Evolutionary conservation across 1,139 yeast genomes (phyloP), one percentile per base, ranked within the genome.

Genomic region (Scheffersomyces cryptocercus): DNA sequence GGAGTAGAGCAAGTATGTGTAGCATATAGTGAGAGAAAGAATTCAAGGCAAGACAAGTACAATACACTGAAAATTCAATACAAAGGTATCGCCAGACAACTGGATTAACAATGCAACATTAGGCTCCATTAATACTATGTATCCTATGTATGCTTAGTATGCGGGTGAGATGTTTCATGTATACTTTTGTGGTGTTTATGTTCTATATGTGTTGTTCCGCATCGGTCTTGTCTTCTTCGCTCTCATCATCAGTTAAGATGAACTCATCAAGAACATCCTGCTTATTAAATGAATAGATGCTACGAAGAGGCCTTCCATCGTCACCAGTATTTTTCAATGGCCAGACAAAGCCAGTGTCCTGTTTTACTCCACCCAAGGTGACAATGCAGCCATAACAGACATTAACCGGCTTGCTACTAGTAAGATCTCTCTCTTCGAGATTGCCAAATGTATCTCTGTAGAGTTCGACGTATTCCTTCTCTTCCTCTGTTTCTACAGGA

Each of bases 341-440:
- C 90, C 91, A 85, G 2, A 59, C 52, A 14, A 82, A 60, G 1
- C 68, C 68, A 3, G 49, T 30, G 4, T 51, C 55, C n/a, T 65
- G 61, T 3, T 68, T 62, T 2, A 67, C 67, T 3, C 75, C 73
- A 2, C 79, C 75, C 44, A 85, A 60, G 28, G 83, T 77, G 1
- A 85, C 84, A 38, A 83, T 75, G 59, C 97, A 88, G 1, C 96
- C 96, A 58, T 88, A 88, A 56, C 97, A 88, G 11, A 86, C 56
- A 24, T 68, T 60, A 1, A 70, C 51, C 3, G 57, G 62, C 5
- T 34, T 16, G 9, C 50, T 41, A 5, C 34, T 38, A 4, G 48
- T 29, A n/a, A 12, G 8, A 31, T 40, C 20, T 3, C 12, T 38
- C 6, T 31, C 35, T 14, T 30, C 36, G 10, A 37, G 14, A 29